Base-by-base conservation (phyloP, 257 asterid genomes). In the Solanum clarkiae region DNA sequence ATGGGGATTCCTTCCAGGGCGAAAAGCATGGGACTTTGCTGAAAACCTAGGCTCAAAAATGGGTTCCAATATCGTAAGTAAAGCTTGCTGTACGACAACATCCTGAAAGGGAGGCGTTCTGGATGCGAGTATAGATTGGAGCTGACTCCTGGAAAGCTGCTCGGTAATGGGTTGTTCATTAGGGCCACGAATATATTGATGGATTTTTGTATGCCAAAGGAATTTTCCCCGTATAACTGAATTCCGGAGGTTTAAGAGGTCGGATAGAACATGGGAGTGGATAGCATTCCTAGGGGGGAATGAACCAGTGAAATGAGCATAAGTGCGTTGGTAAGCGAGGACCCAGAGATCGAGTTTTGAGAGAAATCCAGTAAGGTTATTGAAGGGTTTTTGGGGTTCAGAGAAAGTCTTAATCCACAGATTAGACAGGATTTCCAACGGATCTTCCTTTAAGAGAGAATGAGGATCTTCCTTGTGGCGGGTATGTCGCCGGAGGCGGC, bases 1-100 rank as follows among this genome's bases (percentile, higher is more conserved):
- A 84, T 95, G 98, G 42, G 98, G 96, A 81, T 90, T 93, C 92
- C 99, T 94, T 55, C 98, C 97, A 8, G 99, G 98, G 4, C 99
- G 93, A 85, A 95, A 96, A 16, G 92, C 98, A 42, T 96, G 98
- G 12, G 99, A 94, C 62, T 92, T 96, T 0, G 92, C 72, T 7
- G 98, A 96, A 86, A 96, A 95, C 10, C 89, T 87, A 4, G 98
- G 91, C 92, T 65, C 71, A 26, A 65, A 65, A 65, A 65, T 65
- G 71, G 71, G 71, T 65, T 65, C 71, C 3, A 65, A 26, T 65
- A 65, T 65, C 71, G 29, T 65, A 65, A 26, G 71, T 65, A 65
- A 65, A 65, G 71, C 71, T 88, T 96, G 98, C 88, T 96, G 98
- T 65, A 96, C 98, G 40, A 96, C 90, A 85, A 92, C 89, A 87